A percentile compares a stretch with the other conserved stretches of the same genome.
phyloP scores from a whole-genome alignment of 148 eudicot genomes.

The Polygonum maritimum region DNA sequence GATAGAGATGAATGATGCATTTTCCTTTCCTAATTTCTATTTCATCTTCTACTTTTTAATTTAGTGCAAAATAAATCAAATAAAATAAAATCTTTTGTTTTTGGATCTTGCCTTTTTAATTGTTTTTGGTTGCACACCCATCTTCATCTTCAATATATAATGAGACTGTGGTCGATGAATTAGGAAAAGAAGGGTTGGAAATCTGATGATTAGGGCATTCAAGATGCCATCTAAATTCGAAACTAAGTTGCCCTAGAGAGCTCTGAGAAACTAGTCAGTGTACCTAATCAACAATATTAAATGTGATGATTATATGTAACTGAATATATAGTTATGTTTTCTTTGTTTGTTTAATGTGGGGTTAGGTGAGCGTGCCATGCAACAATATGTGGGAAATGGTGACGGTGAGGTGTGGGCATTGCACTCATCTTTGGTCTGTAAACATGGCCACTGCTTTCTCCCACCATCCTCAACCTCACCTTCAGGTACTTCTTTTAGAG shows the following conservation, averaged over 20 bases:
- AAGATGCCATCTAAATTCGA: not conserved
- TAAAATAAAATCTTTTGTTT: too few species aligned
- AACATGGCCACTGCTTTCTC: conserved; percentile 11
- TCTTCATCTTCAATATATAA: not conserved
- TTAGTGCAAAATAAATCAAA: not conserved
- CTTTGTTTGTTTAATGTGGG: not conserved
- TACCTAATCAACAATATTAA: not conserved
- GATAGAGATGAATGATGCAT: not conserved
- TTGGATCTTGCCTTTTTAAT: too few species aligned
- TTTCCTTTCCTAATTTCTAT: not conserved
- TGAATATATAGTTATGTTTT: too few species aligned
- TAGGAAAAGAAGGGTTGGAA: too few species aligned
- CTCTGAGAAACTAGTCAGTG: not conserved
- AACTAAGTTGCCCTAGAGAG: not conserved
- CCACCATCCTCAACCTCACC: not conserved
- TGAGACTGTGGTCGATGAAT: too few species aligned
- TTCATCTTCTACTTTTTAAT: not conserved
- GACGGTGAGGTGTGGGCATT: conserved; percentile 74
- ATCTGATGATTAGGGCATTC: not conserved
- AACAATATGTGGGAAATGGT: conserved; percentile 45
- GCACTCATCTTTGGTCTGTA: conserved; percentile 32
- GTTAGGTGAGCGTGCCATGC: conserved; percentile 70
- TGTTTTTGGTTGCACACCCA: not conserved
- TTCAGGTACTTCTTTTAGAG: not conserved
- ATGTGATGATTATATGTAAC: not conserved